phyloP scores from a whole-genome alignment of 106 monocot species.

The Dendrobium huoshanense region DNA sequence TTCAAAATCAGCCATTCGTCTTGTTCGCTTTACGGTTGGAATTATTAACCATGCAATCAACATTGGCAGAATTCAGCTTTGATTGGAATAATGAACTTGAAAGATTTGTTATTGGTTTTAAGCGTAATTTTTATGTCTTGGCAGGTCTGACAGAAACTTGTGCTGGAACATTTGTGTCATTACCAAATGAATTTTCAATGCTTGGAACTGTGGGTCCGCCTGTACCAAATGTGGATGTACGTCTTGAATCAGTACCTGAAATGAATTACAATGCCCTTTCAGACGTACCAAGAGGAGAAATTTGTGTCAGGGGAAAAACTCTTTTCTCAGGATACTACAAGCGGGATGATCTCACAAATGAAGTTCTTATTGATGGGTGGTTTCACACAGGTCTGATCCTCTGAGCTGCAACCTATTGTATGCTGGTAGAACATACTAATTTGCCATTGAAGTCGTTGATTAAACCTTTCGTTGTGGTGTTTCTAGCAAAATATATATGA shows the following conservation, averaged over 20 bases:
- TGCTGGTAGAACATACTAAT: not conserved
- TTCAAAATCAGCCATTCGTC: not conserved
- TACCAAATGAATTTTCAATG: conserved; percentile 73
- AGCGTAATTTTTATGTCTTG: not conserved
- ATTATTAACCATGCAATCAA: not conserved
- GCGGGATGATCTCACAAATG: conserved; percentile 81
- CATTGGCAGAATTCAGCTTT: not conserved
- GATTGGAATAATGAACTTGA: not conserved
- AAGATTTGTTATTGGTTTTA: not conserved
- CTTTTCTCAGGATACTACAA: conserved; percentile 92
- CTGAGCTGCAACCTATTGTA: not conserved
- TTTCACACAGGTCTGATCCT: conserved; percentile 83
- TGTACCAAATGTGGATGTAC: conserved; percentile 78
- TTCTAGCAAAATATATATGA: not conserved
- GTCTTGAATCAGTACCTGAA: conserved; percentile 90
- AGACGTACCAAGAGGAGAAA: conserved; percentile 64
- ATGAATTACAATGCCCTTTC: conserved; percentile 88
- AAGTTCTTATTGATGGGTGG: conserved; percentile 94
- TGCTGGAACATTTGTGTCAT: conserved; percentile 83
- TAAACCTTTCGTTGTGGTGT: not conserved
- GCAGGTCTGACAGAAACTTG: conserved; percentile 90
- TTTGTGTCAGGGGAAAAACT: conserved; percentile 78
- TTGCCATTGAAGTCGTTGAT: conserved; percentile 1
- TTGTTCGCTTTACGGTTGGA: not conserved
- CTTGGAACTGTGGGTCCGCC: conserved; percentile 95